Evolutionary conservation across 192 early-diverging fungal species (phyloP).

Genomic region (Rhizophagus clarus): DNA sequence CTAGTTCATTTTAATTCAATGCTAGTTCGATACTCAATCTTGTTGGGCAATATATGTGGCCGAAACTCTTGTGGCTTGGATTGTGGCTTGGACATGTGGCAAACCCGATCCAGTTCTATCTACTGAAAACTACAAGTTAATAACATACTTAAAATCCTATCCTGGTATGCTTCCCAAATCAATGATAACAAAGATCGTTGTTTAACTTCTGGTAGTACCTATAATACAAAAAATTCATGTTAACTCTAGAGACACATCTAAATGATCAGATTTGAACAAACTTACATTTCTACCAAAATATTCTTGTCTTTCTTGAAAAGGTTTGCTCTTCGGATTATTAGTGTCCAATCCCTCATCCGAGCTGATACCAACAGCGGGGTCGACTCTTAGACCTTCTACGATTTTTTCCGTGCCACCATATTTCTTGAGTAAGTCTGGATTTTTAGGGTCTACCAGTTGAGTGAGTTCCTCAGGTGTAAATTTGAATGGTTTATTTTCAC

Average conservation of each 20-base stretch:
- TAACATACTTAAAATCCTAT: constrained; percentile 63
- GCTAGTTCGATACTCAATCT: too few relatives aligned
- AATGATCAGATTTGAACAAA: not conserved
- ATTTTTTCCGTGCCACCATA: constrained; percentile 63
- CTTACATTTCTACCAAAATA: constrained; percentile 49
- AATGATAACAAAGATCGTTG: constrained; percentile 59
- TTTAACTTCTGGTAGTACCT: constrained; percentile 56
- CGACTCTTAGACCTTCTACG: constrained; percentile 60
- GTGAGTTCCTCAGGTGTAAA: constrained; percentile 55
- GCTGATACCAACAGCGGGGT: constrained; percentile 60
- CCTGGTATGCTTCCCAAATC: constrained; percentile 64
- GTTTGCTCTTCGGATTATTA: constrained; percentile 35
- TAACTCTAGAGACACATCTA: not conserved
- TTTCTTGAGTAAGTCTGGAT: constrained; percentile 54
- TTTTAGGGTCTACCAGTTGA: constrained; percentile 67
- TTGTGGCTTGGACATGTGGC: too few relatives aligned
- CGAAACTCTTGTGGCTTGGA: too few relatives aligned
- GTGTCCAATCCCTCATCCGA: constrained; percentile 46
- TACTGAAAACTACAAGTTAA: not conserved
- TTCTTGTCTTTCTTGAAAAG: constrained; percentile 46
- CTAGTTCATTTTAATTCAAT: too few relatives aligned
- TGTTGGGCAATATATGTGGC: too few relatives aligned
- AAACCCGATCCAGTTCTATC: too few relatives aligned
- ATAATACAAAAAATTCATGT: not conserved
- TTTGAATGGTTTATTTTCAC: constrained; percentile 35